Base-by-base conservation (phyloP, 805 yeast genomes). In the Ogataea methanolica region DNA sequence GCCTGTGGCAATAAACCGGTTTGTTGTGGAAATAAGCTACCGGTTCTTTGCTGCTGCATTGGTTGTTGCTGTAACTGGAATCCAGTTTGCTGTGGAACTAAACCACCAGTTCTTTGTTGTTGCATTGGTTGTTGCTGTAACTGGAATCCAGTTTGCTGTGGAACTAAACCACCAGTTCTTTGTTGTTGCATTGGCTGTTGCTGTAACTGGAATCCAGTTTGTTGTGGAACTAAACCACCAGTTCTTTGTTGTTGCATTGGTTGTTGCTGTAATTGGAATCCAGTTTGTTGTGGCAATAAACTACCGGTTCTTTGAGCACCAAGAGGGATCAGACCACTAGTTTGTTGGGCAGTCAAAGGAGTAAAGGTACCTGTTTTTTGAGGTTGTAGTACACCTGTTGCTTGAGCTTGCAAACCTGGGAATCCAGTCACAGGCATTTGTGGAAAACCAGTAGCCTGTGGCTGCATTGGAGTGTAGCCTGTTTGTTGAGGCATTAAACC, bases 301-400 rank as follows among this genome's bases (percentile, higher is more conserved):
- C 54, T 52, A 38, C 51, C 53, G 5, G 54, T 53, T 37, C 70
- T 61, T 33, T 55, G 58, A 31, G 49, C 40, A 33, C 46, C 52
- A 37, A 61, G 47, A 11, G 66, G 66, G 33, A 55, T 48, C 15
- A 62, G 44, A 11, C 62, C 63, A 21, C 63, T 50, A 7, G 68
- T 64, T 51, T 62, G 67, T 42, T 63, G 68, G 26, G 68, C 59
- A 19, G 60, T 55, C 26, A 63, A 44, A 6, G 85, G 79, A 42
- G 81, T 74, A 36, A 79, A 71, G n/a, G 78, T 71, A 6, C 91
- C 88, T 4, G 94, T 85, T 51, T 78, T 79, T 62, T 85, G 92
- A 15, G 86, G 79, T 52, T 75, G 82, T 44, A 80, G 69, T 11
- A 21, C 41, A 34, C 84, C 85, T 0, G 86, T 79, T 11, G 72